Evolutionary conservation across 2,329 filamentous ascomycete species (phyloP).

Genomic region (Coniochaeta pulveracea): DNA sequence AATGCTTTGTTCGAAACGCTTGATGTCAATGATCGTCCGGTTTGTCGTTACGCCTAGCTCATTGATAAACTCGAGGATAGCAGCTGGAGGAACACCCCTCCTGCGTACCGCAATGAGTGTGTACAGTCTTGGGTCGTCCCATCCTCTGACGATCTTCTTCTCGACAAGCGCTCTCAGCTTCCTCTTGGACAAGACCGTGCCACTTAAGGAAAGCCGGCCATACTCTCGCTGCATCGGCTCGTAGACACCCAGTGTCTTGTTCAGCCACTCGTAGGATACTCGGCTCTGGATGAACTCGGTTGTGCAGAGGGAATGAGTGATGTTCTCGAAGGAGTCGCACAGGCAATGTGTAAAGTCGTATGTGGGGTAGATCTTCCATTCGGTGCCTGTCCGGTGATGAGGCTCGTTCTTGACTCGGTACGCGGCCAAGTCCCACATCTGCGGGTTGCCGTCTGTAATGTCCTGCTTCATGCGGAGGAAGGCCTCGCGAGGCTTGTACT

Average conservation of each 20-base stretch:
- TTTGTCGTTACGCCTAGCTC: slow-evolving; percentile 85
- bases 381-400: slow-evolving; percentile 68
- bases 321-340: slow-evolving; percentile 83
- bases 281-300: slow-evolving; percentile 76
- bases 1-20: slow-evolving; percentile 76
- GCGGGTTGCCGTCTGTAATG: slow-evolving; percentile 72
- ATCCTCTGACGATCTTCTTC: slow-evolving; percentile 67
- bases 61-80: slow-evolving; percentile 80
- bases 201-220: slow-evolving; percentile 65
- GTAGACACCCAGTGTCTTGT: slow-evolving; percentile 71
- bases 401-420: slow-evolving; percentile 67
- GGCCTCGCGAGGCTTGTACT: slow-evolving; percentile 76
- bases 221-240: slow-evolving; percentile 76
- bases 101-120: slow-evolving; percentile 76
- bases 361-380: slow-evolving; percentile 91
- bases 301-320: slow-evolving; percentile 88
- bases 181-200: slow-evolving; percentile 80
- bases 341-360: slow-evolving; percentile 90
- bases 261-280: slow-evolving; percentile 67
- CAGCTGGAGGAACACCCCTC: slow-evolving; percentile 77
- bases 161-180: slow-evolving; percentile 71
- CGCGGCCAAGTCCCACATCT: slow-evolving; percentile 93
- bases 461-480: slow-evolving; percentile 91
- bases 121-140: slow-evolving; percentile 86
- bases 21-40: slow-evolving; percentile 66